Evolutionary conservation across 1,139 yeast genomes (phyloP).

Genomic region (Pichia sp.): DNA sequence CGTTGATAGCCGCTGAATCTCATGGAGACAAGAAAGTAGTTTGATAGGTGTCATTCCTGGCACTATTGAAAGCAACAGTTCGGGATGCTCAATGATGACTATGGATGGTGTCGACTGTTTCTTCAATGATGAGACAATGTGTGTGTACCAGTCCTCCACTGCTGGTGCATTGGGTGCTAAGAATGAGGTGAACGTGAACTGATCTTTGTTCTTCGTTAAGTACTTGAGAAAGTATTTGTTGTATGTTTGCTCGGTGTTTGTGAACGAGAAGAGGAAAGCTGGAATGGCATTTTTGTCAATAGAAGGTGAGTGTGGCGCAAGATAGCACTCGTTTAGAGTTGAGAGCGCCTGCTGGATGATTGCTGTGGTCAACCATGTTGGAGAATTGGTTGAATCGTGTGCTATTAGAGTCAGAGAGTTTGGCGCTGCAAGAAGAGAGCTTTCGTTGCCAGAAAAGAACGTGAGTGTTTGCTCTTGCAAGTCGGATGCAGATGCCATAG

Average conservation of each 20-base stretch:
- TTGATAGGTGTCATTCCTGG: constrained; percentile 30
- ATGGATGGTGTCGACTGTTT: background rate
- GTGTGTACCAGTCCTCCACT: constrained; percentile 1
- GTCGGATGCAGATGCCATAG: constrained; percentile 9
- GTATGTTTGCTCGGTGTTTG: constrained; percentile 4
- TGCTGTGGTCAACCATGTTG: constrained; percentile 56
- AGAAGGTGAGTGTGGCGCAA: constrained; percentile 19
- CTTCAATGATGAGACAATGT: background rate
- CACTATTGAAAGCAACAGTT: constrained; percentile 40
- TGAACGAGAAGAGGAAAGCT: constrained; percentile 5
- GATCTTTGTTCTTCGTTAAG: constrained; percentile 4
- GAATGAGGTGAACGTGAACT: constrained; percentile 6
- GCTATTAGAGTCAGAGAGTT: constrained; percentile 41
- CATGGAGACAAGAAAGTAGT: constrained; percentile 32
- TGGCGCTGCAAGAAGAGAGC: constrained; percentile 14
- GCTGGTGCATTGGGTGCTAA: constrained; percentile 1
- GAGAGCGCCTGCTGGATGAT: constrained; percentile 38
- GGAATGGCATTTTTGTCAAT: constrained; percentile 11
- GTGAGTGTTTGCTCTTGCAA: constrained; percentile 6
- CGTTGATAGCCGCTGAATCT: constrained; percentile 34
- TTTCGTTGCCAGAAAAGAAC: background rate
- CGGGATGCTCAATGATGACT: constrained; percentile 33
- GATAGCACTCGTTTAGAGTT: constrained; percentile 27
- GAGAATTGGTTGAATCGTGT: constrained; percentile 54
- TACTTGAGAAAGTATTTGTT: constrained; percentile 6